Percentiles rank a stretch among this genome's conserved stretches.
Evolutionary conservation across 371 early-diverging fungal species (phyloP).

Genomic region (Rhizopus sp.): DNA sequence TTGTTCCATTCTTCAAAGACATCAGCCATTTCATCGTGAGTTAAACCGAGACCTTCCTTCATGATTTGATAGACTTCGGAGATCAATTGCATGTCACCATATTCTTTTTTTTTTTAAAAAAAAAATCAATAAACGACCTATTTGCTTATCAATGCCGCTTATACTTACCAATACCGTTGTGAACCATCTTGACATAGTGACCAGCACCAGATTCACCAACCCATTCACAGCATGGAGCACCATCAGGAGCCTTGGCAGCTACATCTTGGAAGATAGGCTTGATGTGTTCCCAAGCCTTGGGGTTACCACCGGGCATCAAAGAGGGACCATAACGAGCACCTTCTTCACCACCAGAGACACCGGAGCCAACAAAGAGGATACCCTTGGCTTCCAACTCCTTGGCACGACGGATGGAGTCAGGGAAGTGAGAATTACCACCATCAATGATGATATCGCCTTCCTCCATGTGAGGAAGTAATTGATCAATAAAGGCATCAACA

Average conservation of each 20-base stretch:
- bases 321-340: constrained; percentile 99
- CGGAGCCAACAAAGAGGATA: constrained; percentile 95
- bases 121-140: neutral
- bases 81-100: constrained; percentile 99
- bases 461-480: constrained; percentile 83
- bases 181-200: constrained; percentile 99
- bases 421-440: constrained; percentile 99
- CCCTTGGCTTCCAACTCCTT: constrained; percentile 87
- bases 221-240: constrained; percentile 98
- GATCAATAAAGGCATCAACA: constrained; percentile 95
- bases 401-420: constrained; percentile 93
- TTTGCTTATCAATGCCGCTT: neutral
- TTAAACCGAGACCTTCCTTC: constrained; percentile 79
- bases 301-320: constrained; percentile 98
- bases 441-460: constrained; percentile 98
- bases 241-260: constrained; percentile 86
- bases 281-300: constrained; percentile 90
- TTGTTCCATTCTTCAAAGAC: constrained; percentile 95
- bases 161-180: constrained; percentile 93
- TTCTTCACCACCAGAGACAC: constrained; percentile 99
- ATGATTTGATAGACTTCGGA: constrained; percentile 96
- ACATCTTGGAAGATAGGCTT: constrained; percentile 96
- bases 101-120: constrained; percentile 61
- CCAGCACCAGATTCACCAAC: constrained; percentile 98
- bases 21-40: constrained; percentile 86